Base-by-base conservation (phyloP, 2,329 filamentous ascomycete genomes). In the Fusarium incarnatum region DNA sequence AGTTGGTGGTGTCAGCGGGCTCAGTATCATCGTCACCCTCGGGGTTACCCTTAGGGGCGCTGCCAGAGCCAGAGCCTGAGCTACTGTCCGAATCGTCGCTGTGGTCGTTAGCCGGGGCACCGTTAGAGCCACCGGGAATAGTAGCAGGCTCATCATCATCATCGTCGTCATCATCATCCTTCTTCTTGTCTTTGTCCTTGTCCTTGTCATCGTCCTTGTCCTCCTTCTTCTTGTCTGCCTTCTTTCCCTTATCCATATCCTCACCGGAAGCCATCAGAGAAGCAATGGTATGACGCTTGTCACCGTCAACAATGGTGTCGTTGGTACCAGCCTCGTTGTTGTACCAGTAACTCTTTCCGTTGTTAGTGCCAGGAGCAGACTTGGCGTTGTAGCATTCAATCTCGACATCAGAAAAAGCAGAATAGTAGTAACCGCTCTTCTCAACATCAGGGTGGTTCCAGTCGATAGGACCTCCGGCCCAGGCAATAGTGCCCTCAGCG, bases 381-480 rank as follows among this genome's bases (percentile, higher is more conserved):
- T 81, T 79, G 34, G 87, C 84, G 73, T 94, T 87, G 85, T 92
- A 98, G 89, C 96, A 99, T 72, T 94, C 83, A 37, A 98, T 89
- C n/a, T 84, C 86, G 64, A 99, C 88, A 57, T 94, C 89, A 57
- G 89, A 85, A 75, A 98, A 88, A 45, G 88, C 88, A 56, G 94
- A 92, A 78, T 92, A 98, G 85, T 96, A 97, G 85, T 98, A 98
- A 32, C 93, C 93, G 77, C 93, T 86, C 55, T 87, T 86, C 82
- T 93, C 84, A 85, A 98, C 95, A 80, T 97, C 83, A 70, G 88
- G 89, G 78, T 92, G 84, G 47, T 80, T 66, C 95, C 96, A 99
- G 84, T 97, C 87, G 70, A 99, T 95, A 55, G 47, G 25, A 2
- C 96, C 96, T 77, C 96, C 96, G 20, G 95, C 93, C 96, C 96